Base-by-base conservation (phyloP, 2,329 filamentous ascomycete genomes). In the Trichothecium roseum region DNA sequence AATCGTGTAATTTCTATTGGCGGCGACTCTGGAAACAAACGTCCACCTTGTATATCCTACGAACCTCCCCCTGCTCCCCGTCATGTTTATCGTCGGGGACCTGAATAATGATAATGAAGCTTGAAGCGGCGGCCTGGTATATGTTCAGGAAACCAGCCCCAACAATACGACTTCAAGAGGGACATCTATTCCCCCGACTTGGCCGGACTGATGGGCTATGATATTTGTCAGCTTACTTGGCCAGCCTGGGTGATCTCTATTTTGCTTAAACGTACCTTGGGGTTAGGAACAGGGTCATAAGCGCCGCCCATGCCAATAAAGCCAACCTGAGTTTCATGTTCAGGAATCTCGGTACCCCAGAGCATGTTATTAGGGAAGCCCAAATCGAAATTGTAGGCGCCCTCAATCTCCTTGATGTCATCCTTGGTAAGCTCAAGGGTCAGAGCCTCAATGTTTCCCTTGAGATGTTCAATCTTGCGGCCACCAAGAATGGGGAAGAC, bases 401-500 rank as follows among this genome's bases (percentile, higher is more conserved):
- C 59, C 40, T 87, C 81, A 39, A 87, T 76, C 45, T 77, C 69
- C 27, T 71, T 56, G 18, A 88, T 71, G 30, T 88, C 78, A 40
- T 79, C 66, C 0, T 63, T 52, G 0, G 60, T 69, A 26, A 88
- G 59, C 37, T 67, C 58, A 29, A 86, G 59, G 2, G 62, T 65
- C 27, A 88, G 62, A 0, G 79, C 78, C 47, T 79, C 71, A 43
- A 86, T 80, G 47, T 85, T 86, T 38, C 66, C 68, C 49, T 78
- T 71, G 28, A 88, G 59, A 50, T 87, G 81, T 34, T 79, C 73
- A 8, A 83, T 54, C 45, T 77, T 85, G 9, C 81, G 68, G 1
- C 78, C 78, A 9, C 82, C 81, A 4, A 85, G 64, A 28, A 87
- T 75, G 1, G 83, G 83, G 49, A 84, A 84, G 10, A 86, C 77